Conservation (phyloP, 1,284 basidiomycete genomes). For the Fomitopsis palustris region DNA sequence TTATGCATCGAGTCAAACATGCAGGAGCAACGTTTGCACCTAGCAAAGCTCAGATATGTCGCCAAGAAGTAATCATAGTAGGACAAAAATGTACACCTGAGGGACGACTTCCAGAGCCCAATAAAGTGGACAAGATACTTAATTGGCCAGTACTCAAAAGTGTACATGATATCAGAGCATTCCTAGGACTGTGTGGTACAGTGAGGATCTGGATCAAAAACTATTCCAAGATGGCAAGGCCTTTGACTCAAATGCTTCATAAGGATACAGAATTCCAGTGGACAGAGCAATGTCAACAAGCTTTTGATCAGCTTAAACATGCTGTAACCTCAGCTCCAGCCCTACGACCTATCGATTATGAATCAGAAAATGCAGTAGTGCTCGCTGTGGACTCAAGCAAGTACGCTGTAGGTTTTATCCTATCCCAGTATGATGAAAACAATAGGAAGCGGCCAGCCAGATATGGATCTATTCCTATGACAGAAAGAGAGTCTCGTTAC, state of each 20-base stretch:
- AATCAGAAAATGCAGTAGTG: neutral
- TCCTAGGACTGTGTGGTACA: constrained; percentile 17
- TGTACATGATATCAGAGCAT: constrained; percentile 26
- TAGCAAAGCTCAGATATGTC: constrained; percentile 16
- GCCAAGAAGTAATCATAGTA: constrained; percentile 19
- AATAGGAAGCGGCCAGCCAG: neutral
- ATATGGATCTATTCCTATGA: neutral
- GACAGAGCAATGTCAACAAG: constrained; percentile 11
- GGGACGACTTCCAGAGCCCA: constrained; percentile 21
- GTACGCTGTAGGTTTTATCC: neutral
- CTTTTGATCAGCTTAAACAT: constrained; percentile 9
- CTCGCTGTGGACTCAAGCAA: neutral
- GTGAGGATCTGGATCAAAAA: constrained; percentile 29
- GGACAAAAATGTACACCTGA: constrained; percentile 25
- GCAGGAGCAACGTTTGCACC: constrained; percentile 19
- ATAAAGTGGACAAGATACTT: constrained; percentile 24
- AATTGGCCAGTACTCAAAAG: constrained; percentile 18
- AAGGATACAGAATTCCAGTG: constrained; percentile 18
- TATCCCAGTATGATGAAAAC: neutral
- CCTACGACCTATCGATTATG: constrained; percentile 31
- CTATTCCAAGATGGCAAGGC: constrained; percentile 22
- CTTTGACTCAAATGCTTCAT: constrained; percentile 17
- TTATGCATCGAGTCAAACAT: constrained; percentile 28
- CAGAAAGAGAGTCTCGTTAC: constrained; percentile 31
- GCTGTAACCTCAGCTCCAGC: neutral